phyloP scores from a whole-genome alignment of 495 filamentous ascomycete genomes.

The Chaetomium tenue region DNA sequence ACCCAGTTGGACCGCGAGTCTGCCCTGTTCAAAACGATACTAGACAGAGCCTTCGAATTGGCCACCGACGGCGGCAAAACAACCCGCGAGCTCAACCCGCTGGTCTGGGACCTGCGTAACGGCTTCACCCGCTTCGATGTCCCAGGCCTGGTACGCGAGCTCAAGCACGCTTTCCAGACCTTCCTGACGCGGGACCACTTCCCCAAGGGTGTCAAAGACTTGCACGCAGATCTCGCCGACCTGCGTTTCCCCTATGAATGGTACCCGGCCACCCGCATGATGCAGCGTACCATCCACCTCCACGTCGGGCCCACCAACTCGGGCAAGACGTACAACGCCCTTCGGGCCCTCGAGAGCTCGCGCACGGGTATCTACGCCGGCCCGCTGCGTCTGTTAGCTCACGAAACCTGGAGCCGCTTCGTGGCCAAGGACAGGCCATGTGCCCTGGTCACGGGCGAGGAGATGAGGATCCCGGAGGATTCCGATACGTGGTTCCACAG shows the following conservation, averaged over 20 bases:
- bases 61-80: slow-evolving; percentile 34
- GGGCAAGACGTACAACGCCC: slow-evolving; percentile 93
- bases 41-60: slow-evolving; percentile 39
- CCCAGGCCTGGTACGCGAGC: slow-evolving; percentile 51
- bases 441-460: slow-evolving; percentile 88
- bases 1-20: slow-evolving; percentile 36
- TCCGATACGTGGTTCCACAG: slow-evolving; percentile 58
- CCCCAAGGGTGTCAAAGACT: slow-evolving; percentile 35
- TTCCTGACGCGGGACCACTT: slow-evolving; percentile 41
- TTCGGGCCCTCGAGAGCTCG: slow-evolving; percentile 78
- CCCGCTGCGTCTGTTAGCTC: slow-evolving; percentile 83
- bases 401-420: slow-evolving; percentile 86
- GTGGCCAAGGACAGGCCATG: slow-evolving; percentile 69
- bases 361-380: slow-evolving; percentile 85
- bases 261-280: slow-evolving; percentile 76
- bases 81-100: slow-evolving; percentile 43
- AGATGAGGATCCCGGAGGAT: slow-evolving; percentile 59
- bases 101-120: slow-evolving; percentile 56
- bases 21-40: slow-evolving; percentile 37
- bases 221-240: slow-evolving; percentile 70
- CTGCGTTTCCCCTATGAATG: slow-evolving; percentile 83
- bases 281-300: slow-evolving; percentile 81
- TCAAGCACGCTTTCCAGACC: slow-evolving; percentile 63
- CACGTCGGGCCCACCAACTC: slow-evolving; percentile 98
- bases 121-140: slow-evolving; percentile 54